A percentile compares a stretch with the other conserved stretches of the same genome.
Evolutionary conservation across 768 basidiomycete species (phyloP).

Genomic region (Termitomyces heimii): DNA sequence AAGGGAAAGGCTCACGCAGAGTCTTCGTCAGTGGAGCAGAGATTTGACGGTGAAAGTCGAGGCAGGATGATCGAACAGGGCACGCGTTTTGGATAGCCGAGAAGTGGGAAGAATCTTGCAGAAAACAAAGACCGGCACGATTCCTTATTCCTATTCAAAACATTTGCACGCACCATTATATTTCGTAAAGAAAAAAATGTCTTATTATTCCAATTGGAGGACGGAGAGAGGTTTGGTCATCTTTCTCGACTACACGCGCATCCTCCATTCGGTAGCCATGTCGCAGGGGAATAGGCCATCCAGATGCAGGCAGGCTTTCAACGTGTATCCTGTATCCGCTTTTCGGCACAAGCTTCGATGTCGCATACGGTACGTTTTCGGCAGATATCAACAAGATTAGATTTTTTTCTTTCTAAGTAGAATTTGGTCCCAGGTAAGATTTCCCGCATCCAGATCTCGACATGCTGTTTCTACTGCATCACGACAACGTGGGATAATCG

Average conservation of each 20-base stretch:
- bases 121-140: slow-evolving; percentile 17
- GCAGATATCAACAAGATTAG: slow-evolving; percentile 52
- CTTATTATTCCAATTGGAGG: slow-evolving; percentile 18
- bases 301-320: slow-evolving; percentile 36
- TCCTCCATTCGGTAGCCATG: slow-evolving; percentile 45
- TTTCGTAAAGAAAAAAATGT: slow-evolving; percentile 7
- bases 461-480: slow-evolving; percentile 3
- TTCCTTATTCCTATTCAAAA: slow-evolving; percentile 12
- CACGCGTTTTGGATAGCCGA: slow-evolving; percentile 50
- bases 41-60: slow-evolving; percentile 50
- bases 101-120: slow-evolving; percentile 33
- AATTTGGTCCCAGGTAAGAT: not conserved
- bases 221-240: slow-evolving; percentile 21
- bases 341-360: slow-evolving; percentile 55
- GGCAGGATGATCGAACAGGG: slow-evolving; percentile 62
- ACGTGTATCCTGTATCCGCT: slow-evolving; percentile 65
- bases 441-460: slow-evolving; percentile 5
- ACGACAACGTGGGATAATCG: slow-evolving; percentile 6
- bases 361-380: slow-evolving; percentile 57
- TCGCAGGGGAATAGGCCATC: slow-evolving; percentile 44
- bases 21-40: slow-evolving; percentile 68
- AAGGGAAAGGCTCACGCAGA: slow-evolving; percentile 59
- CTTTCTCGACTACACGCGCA: slow-evolving; percentile 16
- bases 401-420: slow-evolving; percentile 21
- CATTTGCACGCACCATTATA: slow-evolving; percentile 7